A percentile compares a stretch with the other conserved stretches of the same genome.
Conservation (phyloP, 2,329 filamentous ascomycete species). For the Corynespora cassiicola region DNA sequence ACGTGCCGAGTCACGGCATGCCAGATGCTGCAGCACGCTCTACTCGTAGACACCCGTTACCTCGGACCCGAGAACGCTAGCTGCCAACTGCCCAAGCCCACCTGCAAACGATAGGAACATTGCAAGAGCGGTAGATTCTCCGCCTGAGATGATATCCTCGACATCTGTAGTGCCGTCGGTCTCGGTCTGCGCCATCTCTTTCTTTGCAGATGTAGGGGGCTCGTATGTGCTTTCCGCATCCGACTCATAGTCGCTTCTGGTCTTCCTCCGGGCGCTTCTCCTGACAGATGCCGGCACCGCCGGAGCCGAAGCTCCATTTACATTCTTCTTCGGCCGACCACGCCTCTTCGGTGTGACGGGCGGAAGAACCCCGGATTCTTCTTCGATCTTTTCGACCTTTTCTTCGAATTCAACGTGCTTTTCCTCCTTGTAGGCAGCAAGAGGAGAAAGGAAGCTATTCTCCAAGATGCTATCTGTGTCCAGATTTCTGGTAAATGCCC, state of each 20-base stretch:
- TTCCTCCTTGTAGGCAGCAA: slow-evolving; percentile 25
- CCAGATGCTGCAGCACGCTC: too few species aligned
- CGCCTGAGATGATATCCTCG: slow-evolving; percentile 36
- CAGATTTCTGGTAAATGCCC: slow-evolving; percentile 62
- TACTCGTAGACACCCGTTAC: slow-evolving; percentile 29
- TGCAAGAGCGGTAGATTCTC: slow-evolving; percentile 43
- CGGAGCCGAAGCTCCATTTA: slow-evolving; percentile 18
- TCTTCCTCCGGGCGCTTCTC: slow-evolving; percentile 25
- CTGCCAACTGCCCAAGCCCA: slow-evolving; percentile 40
- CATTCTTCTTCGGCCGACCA: slow-evolving; percentile 34
- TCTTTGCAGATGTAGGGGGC: slow-evolving; percentile 25
- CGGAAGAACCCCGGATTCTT: slow-evolving; percentile 12
- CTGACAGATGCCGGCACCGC: slow-evolving; percentile 18
- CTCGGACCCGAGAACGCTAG: slow-evolving; percentile 44
- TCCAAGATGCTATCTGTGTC: slow-evolving; percentile 59
- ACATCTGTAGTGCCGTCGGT: slow-evolving; percentile 31
- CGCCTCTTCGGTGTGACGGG: slow-evolving; percentile 29
- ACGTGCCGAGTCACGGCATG: too few species aligned
- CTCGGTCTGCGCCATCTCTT: slow-evolving; percentile 33
- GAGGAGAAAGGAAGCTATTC: slow-evolving; percentile 36
- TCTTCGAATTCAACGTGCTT: slow-evolving; percentile 34
- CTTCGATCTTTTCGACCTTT: slow-evolving; percentile 5
- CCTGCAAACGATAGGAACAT: slow-evolving; percentile 41
- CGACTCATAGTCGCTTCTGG: slow-evolving; percentile 23
- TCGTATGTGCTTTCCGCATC: slow-evolving; percentile 36